A percentile compares a stretch with the other conserved stretches of the same genome.
Evolutionary conservation across 768 basidiomycete species (phyloP).

Genomic region (Pleurotus pulmonarius): DNA sequence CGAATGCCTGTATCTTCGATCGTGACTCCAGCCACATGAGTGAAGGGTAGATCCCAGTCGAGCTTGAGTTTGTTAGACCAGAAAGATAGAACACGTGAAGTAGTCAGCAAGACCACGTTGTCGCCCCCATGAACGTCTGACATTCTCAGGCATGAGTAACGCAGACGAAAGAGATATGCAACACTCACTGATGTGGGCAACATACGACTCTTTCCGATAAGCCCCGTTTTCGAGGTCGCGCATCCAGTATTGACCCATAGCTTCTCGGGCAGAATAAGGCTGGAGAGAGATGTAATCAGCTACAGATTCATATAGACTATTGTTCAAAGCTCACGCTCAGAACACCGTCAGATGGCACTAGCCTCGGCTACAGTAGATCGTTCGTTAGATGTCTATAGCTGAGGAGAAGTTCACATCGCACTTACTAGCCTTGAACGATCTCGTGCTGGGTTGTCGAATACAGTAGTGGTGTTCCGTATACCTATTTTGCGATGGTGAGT

Average conservation of each 20-base stretch:
- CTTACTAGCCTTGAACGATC: conserved; percentile 81
- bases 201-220: conserved; percentile 80
- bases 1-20: conserved; percentile 90
- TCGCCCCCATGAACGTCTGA: conserved; percentile 77
- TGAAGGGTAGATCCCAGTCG: conserved; percentile 90
- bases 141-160: conserved; percentile 1
- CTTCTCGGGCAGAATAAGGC: conserved; percentile 89
- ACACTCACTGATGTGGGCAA: conserved; percentile 84
- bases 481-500: conserved; percentile 37
- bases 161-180: neutral
- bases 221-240: conserved; percentile 88
- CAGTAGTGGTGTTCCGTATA: conserved; percentile 97
- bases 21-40: conserved; percentile 81
- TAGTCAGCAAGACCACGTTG: conserved; percentile 77
- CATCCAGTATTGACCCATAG: conserved; percentile 95
- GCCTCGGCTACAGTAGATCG: conserved; percentile 59
- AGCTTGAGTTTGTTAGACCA: conserved; percentile 81
- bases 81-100: conserved; percentile 75
- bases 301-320: no score
- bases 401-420: conserved; percentile 3
- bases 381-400: conserved; percentile 5
- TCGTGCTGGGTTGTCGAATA: conserved; percentile 88
- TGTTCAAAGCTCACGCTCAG: conserved; percentile 56
- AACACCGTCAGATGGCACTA: conserved; percentile 83
- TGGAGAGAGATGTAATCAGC: conserved; percentile 21